Base-by-base conservation (phyloP, 805 yeast genomes). In the Pichia gijzeniarum region DNA sequence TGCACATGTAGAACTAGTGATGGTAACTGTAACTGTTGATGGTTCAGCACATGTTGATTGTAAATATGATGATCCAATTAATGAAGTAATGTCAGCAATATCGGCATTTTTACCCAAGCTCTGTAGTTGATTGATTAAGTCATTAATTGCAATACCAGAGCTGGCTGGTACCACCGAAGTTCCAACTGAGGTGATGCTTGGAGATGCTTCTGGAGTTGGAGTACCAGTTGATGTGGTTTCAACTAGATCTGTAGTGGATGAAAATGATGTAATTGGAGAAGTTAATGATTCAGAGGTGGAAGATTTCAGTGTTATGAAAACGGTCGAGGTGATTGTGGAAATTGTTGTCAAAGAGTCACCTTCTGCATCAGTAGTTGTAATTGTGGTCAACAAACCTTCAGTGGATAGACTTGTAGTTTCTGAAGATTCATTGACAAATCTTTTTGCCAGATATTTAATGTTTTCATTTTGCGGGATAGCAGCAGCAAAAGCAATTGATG, bases 11-110 rank as follows among this genome's bases (percentile, higher is more conserved):
- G 38, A 22, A 18, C 41, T 40, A 8, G 49, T 38, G 7, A 38
- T 55, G 2, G 65, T 60, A 28, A 60, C 64, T 5, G 67, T 59
- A 21, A 54, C 59, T n/a, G 63, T 55, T 17, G 53, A 49, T 14
- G 58, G 43, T 2, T 53, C 35, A 32, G 48, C 19, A n/a, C 50
- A 41, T 10, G 47, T 27, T 13, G 41, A 35, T 14, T 27, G 18
- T 18, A 16, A 4, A 4, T 18, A 21, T n/a, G 51, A 27, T 7
- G 50, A 22, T 6, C 34, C 40, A 9, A 45, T 13, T 20, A 48
- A 21, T 16, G 51, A 41, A 1, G 41, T 13, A 17, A 48, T 25
- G n/a, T 47, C 41, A 18, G 47, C 38, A 22, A 33, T 41, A n/a
- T 40, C 32, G 16, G 35, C 48, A 16, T 47, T 35, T 25, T 43